Percentiles rank a stretch among this genome's conserved stretches.
These are phyloP conservation scores for Microsporum audouinii DNA, from an alignment of 2,329 filamentous ascomycete species.

Conservation along the genomic window DNA sequence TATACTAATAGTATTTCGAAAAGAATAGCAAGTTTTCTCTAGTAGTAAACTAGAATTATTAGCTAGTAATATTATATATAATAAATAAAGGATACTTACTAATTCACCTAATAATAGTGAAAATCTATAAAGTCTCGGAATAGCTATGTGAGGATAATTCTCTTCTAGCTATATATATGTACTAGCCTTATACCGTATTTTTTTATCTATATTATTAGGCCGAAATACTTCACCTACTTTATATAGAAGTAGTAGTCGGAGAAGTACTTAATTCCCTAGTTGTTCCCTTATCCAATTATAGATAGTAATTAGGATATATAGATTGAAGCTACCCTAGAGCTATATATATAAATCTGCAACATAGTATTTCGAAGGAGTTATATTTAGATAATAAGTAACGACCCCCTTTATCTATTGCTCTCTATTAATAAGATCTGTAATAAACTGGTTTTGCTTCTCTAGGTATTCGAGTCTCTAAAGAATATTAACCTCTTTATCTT, in stretches of 20 bases:
- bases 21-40: background rate
- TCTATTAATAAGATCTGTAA: slow-evolving; percentile 6
- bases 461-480: slow-evolving; percentile 16
- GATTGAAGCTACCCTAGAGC: slow-evolving; percentile 28
- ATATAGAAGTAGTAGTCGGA: slow-evolving; percentile 5
- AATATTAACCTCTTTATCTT: slow-evolving; percentile 18
- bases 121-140: slow-evolving; percentile 15
- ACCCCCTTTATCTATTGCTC: slow-evolving; percentile 5
- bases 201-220: slow-evolving; percentile 8
- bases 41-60: slow-evolving; percentile 16
- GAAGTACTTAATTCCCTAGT: background rate
- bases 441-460: slow-evolving; percentile 6
- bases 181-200: slow-evolving; percentile 5
- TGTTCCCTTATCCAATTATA: background rate
- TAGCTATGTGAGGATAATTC: slow-evolving; percentile 10
- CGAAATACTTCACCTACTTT: slow-evolving; percentile 2
- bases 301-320: slow-evolving; percentile 20
- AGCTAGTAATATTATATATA: slow-evolving; percentile 17
- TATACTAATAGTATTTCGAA: background rate
- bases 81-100: background rate
- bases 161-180: slow-evolving; percentile 5
- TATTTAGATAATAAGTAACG: slow-evolving; percentile 10
- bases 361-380: slow-evolving; percentile 7
- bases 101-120: slow-evolving; percentile 7
- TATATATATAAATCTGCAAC: slow-evolving; percentile 8